These are phyloP conservation scores for Salisapilia sapeloensis DNA, from an alignment of 352 stramenopile genomes.

Conservation along the genomic window DNA sequence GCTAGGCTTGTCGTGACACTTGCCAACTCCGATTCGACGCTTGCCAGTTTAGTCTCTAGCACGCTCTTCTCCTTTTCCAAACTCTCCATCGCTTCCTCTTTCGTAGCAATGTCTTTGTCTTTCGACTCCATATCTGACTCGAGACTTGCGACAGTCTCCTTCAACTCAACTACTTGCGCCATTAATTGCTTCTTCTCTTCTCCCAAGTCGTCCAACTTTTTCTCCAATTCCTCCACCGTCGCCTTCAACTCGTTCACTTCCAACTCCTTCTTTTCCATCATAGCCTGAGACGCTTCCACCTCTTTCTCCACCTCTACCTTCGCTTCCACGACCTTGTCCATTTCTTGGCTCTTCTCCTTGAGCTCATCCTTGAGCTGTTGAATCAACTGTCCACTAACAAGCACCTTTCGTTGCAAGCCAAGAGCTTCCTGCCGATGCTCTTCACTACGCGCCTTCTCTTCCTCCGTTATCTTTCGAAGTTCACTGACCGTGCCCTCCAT, in stretches of 20 bases:
- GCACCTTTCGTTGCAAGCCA: too few species aligned
- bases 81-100: constrained; percentile 11
- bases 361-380: too few species aligned
- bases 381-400: too few species aligned
- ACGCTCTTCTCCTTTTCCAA: constrained; percentile 1
- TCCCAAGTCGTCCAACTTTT: constrained; percentile 23
- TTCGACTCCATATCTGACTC: constrained; percentile 16
- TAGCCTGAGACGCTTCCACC: constrained; percentile 1
- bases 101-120: constrained; percentile 13
- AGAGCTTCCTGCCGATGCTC: constrained; percentile 30
- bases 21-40: constrained; percentile 1
- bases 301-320: constrained; percentile 4
- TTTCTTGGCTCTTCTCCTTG: constrained; percentile 28
- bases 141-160: constrained; percentile 12
- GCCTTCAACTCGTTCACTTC: constrained; percentile 12
- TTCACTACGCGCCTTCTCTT: constrained; percentile 3
- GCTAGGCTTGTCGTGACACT: too few species aligned
- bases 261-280: constrained; percentile 7
- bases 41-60: constrained; percentile 5
- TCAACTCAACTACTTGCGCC: constrained; percentile 16
- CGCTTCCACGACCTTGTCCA: constrained; percentile 17
- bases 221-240: constrained; percentile 24
- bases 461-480: background rate
- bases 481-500: constrained; percentile 4
- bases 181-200: constrained; percentile 20